These are phyloP conservation scores for Xylariaceae sp. DNA, from an alignment of 2,329 filamentous ascomycete genomes.

Conservation along the genomic window DNA sequence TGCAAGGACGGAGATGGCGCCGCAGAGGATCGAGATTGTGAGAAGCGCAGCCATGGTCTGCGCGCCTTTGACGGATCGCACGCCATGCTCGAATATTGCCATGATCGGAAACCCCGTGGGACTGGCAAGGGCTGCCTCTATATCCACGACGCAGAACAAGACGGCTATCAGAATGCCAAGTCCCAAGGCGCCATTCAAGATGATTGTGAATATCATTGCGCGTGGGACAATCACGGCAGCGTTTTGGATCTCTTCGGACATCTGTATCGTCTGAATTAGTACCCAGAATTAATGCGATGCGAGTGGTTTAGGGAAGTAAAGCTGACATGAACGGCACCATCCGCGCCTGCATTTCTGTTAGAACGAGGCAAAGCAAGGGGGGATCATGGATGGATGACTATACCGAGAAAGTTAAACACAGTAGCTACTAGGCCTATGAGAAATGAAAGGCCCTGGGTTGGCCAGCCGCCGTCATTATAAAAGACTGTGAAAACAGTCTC, in stretches of 20 bases:
- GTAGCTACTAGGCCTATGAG: constrained; percentile 19
- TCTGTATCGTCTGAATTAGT: constrained; percentile 30
- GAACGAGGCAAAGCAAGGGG: constrained; percentile 27
- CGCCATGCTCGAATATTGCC: constrained; percentile 2
- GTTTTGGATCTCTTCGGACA: constrained; percentile 41
- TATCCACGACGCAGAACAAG: constrained; percentile 48
- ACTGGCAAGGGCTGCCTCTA: constrained; percentile 37
- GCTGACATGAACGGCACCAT: constrained; percentile 5
- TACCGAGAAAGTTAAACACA: constrained; percentile 11
- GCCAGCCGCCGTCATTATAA: constrained; percentile 44
- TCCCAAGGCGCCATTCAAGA: constrained; percentile 45
- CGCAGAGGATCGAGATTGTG: constrained; percentile 40
- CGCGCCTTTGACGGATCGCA: not conserved
- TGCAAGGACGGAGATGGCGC: constrained; percentile 46
- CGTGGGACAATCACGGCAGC: constrained; percentile 44
- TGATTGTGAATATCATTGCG: constrained; percentile 42
- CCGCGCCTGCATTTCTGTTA: constrained; percentile 24
- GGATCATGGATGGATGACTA: constrained; percentile 25
- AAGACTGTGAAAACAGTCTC: constrained; percentile 42
- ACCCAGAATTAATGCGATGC: constrained; percentile 30
- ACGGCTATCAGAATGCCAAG: constrained; percentile 50
- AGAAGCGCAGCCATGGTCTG: constrained; percentile 42
- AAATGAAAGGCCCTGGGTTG: constrained; percentile 39
- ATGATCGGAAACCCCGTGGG: constrained; percentile 49
- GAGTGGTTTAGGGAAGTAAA: not conserved